Conservation (phyloP, 352 stramenopile genomes). For the Nothophytophthora sp. region DNA sequence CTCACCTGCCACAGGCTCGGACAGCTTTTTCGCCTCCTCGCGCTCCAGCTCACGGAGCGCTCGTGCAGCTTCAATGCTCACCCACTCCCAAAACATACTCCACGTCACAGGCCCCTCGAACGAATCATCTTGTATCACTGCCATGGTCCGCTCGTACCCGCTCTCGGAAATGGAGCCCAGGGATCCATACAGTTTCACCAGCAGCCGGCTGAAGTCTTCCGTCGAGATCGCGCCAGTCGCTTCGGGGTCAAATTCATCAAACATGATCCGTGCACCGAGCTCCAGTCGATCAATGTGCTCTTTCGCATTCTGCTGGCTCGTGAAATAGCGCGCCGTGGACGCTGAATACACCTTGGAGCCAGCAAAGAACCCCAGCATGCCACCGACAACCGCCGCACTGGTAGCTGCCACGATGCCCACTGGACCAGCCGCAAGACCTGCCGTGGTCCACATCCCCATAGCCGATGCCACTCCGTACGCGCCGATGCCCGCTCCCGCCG, state of each 20-base stretch:
- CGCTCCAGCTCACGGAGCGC: conserved; percentile 70
- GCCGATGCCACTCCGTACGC: conserved; percentile 73
- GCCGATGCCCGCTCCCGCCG: conserved; percentile 71
- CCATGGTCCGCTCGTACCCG: conserved; percentile 59
- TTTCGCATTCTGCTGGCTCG: conserved; percentile 72
- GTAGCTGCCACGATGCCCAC: conserved; percentile 80
- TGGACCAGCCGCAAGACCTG: conserved; percentile 70
- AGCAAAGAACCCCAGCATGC: conserved; percentile 85
- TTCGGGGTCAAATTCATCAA: conserved; percentile 79
- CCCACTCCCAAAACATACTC: conserved; percentile 88
- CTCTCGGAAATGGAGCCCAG: conserved; percentile 68
- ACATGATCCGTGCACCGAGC: conserved; percentile 77
- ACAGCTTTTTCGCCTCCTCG: conserved; percentile 46
- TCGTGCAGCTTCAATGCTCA: conserved; percentile 74
- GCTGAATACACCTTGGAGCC: conserved; percentile 75
- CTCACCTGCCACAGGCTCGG: conserved; percentile 38
- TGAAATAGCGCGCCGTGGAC: conserved; percentile 77
- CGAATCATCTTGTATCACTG: conserved; percentile 53
- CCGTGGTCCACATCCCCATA: conserved; percentile 79
- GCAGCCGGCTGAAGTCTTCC: conserved; percentile 68
- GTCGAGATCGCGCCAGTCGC: conserved; percentile 68
- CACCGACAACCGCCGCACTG: conserved; percentile 75
- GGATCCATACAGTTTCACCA: conserved; percentile 76
- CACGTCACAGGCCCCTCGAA: conserved; percentile 78
- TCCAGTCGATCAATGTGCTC: conserved; percentile 87